Base-by-base conservation (phyloP, 441 rosid species). In the Pelargonium myrrhifolium region DNA sequence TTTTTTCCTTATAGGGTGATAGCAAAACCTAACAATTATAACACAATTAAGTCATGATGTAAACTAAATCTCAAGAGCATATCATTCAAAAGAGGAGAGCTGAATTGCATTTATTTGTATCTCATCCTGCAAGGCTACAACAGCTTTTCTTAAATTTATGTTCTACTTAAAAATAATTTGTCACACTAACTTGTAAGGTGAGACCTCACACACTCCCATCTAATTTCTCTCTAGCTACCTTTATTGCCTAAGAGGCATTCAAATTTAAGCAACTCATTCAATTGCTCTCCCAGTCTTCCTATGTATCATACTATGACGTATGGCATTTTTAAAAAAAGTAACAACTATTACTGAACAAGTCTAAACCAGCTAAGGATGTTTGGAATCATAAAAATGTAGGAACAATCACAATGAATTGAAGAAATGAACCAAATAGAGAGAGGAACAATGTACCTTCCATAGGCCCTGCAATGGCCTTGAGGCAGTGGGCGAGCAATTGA, bases 391-490 rank as follows among this genome's bases (percentile, higher is more conserved):
- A 28, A 39, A 64, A 65, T 2, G 21, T 26, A 59, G 28, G 35
- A 28, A 43, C 62, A 71, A 59, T 28, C 21, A 28, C 35, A 65
- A 68, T 18, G 12, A 58, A 39, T 65, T 65, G 20, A 58, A 11
- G 56, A 31, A 68, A 51, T 24, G 61, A 4, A 59, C 53, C 39
- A 31, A 71, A 17, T 24, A 15, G 24, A 2, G 31, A 53, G 35
- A 45, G 14, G 26, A 55, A 74, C n/a, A 49, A 49, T 49, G 20
- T 49, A 89, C 97, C 98, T 89, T 90, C 97, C 96, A 91, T 51
- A 91, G 72, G 21, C 97, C 99, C 80, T 93, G 97, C 79, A 93
- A 74, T 8, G 96, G 99, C 65, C 87, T 86, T 12, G 79, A 68
- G 0, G 70, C 65, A 1, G 89, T 88, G 56, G 99, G 93, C 0